Evolutionary conservation across 2,329 filamentous ascomycete species (phyloP).

Genomic region (Beauveria bassiana): DNA sequence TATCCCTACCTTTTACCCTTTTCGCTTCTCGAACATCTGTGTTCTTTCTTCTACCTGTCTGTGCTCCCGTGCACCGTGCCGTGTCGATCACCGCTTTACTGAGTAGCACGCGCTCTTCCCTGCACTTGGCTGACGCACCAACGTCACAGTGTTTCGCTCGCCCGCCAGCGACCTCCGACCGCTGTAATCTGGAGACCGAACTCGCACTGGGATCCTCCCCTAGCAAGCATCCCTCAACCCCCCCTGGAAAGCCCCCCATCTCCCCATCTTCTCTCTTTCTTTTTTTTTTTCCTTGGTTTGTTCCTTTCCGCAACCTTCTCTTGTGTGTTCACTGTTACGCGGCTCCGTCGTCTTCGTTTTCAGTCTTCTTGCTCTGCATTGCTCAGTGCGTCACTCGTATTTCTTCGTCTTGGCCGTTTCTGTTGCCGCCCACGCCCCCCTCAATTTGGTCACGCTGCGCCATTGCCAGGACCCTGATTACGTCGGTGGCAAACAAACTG

Average conservation of each 20-base stretch:
- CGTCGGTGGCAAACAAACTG: slow-evolving; percentile 9
- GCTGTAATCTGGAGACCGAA: neutral
- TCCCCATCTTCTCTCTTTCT: neutral
- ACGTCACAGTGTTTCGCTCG: slow-evolving; percentile 6
- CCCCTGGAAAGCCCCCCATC: neutral
- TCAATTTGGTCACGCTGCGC: slow-evolving; percentile 1
- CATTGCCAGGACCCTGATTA: slow-evolving; percentile 9
- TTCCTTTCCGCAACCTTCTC: neutral
- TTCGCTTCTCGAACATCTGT: too few relatives aligned
- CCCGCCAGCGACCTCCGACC: neutral
- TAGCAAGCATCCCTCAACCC: neutral
- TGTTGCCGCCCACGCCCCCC: neutral
- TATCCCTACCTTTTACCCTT: neutral
- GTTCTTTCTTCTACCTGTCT: neutral
- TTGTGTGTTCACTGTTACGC: neutral
- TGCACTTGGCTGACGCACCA: slow-evolving; percentile 8
- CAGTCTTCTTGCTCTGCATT: neutral
- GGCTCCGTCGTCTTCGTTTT: neutral
- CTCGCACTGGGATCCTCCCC: neutral
- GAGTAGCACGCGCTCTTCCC: neutral
- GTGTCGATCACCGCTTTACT: neutral
- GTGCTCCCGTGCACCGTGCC: neutral
- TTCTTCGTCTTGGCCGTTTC: neutral
- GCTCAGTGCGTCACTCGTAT: neutral
- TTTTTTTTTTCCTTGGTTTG: neutral